phyloP scores from a whole-genome alignment of 768 basidiomycete genomes.

The Xerocomus brunneocitrinus region DNA sequence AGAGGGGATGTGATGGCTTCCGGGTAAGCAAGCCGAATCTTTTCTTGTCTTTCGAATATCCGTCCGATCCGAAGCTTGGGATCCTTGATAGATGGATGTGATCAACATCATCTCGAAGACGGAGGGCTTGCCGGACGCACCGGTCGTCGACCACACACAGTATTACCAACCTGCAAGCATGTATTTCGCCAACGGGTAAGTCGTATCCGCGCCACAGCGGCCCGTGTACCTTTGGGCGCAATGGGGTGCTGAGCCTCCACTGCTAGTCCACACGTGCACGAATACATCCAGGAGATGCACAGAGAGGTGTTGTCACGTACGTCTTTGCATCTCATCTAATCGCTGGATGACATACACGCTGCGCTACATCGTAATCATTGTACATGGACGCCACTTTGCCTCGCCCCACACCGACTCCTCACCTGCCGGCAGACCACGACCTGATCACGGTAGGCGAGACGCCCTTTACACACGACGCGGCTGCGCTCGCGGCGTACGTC shows the following conservation, averaged over 20 bases:
- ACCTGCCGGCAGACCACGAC: constrained; percentile 39
- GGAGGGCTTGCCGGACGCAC: constrained; percentile 61
- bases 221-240: not conserved
- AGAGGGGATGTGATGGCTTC: constrained; percentile 72
- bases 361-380: not conserved
- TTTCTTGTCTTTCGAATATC: not conserved
- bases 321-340: constrained; percentile 25
- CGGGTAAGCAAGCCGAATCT: constrained; percentile 50
- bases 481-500: constrained; percentile 51
- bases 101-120: constrained; percentile 67
- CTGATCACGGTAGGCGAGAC: constrained; percentile 66
- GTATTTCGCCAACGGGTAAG: constrained; percentile 58
- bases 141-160: constrained; percentile 45
- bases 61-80: not conserved
- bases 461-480: constrained; percentile 51
- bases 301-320: constrained; percentile 46
- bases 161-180: constrained; percentile 51
- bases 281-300: constrained; percentile 66
- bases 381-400: not conserved
- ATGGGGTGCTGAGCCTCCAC: not conserved
- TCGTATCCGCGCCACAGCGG: constrained; percentile 11
- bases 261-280: constrained; percentile 59
- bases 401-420: not conserved
- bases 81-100: constrained; percentile 52
- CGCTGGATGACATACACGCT: constrained; percentile 7